These are phyloP conservation scores for Auxenochlorella protothecoides DNA, from an alignment of 139 green algal species.

Conservation along the genomic window DNA sequence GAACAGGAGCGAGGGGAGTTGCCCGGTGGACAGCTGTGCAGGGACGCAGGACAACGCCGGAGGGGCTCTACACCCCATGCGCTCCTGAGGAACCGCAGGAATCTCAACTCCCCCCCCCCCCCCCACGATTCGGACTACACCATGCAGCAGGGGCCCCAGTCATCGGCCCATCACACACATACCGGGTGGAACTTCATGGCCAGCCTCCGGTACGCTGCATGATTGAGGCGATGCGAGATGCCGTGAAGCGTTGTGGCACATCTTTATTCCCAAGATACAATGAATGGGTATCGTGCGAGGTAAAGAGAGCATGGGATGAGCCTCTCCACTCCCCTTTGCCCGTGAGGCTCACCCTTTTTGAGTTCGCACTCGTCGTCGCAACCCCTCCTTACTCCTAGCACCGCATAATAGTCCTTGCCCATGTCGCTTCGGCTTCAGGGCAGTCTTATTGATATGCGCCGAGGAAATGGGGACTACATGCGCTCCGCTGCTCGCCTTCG, in stretches of 20 bases:
- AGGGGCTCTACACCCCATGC: too few relatives aligned
- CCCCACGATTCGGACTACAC: background rate
- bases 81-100: background rate
- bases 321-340: too few relatives aligned
- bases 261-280: too few relatives aligned
- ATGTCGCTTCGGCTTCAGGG: constrained; percentile 20
- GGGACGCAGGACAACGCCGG: too few relatives aligned
- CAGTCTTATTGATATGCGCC: background rate
- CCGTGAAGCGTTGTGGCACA: too few relatives aligned
- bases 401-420: constrained; percentile 71
- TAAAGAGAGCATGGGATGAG: too few relatives aligned
- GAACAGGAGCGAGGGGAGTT: too few relatives aligned
- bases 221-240: too few relatives aligned
- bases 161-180: background rate
- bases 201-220: constrained; percentile 67
- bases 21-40: too few relatives aligned
- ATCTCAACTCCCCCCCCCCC: background rate
- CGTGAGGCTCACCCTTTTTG: constrained; percentile 58
- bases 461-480: too few relatives aligned
- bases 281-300: too few relatives aligned
- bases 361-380: constrained; percentile 50
- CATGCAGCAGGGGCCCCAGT: background rate
- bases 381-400: constrained; percentile 57
- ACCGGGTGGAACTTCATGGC: constrained; percentile 77
- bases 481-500: too few relatives aligned